These are phyloP conservation scores for Penicillium sp. DNA, from an alignment of 2,329 filamentous ascomycete genomes.

Conservation along the genomic window DNA sequence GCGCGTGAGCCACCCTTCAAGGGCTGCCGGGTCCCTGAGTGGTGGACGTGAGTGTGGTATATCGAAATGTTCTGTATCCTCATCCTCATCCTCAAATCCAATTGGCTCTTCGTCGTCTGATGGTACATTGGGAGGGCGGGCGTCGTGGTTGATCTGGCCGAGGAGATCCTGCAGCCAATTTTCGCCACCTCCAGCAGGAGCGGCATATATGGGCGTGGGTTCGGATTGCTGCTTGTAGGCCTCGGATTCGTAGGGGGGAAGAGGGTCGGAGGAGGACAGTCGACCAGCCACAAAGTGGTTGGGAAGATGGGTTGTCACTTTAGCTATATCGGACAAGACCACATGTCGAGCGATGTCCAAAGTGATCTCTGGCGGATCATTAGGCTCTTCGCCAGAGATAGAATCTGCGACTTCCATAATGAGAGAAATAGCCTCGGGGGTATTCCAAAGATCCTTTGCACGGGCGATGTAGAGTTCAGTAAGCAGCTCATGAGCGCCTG, in stretches of 20 bases:
- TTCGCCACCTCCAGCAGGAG: slow-evolving; percentile 34
- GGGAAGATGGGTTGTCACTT: slow-evolving; percentile 69
- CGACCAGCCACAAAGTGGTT: slow-evolving; percentile 61
- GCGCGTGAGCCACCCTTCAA: slow-evolving; percentile 37
- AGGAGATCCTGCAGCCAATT: slow-evolving; percentile 41
- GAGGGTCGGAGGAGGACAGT: slow-evolving; percentile 76
- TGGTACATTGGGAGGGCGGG: slow-evolving; percentile 6
- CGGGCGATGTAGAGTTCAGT: slow-evolving; percentile 73
- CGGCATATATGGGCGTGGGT: slow-evolving; percentile 34
- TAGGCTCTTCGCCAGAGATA: slow-evolving; percentile 43
- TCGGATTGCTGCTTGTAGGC: slow-evolving; percentile 38
- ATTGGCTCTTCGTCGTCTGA: slow-evolving; percentile 20
- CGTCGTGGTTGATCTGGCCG: slow-evolving; percentile 31
- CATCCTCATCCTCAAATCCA: slow-evolving; percentile 13
- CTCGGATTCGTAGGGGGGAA: slow-evolving; percentile 64
- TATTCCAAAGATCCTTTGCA: slow-evolving; percentile 84
- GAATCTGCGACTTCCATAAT: slow-evolving; percentile 68
- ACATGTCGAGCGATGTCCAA: slow-evolving; percentile 70
- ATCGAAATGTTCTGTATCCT: slow-evolving; percentile 11
- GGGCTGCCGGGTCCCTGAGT: slow-evolving; percentile 28
- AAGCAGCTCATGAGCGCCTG: slow-evolving; percentile 66
- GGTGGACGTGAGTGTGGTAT: slow-evolving; percentile 22
- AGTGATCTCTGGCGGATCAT: slow-evolving; percentile 50
- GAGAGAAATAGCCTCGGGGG: slow-evolving; percentile 65
- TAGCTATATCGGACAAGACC: slow-evolving; percentile 72